phyloP scores from a whole-genome alignment of 108 stramenopile genomes.

The Nannochloropsis oceanica region DNA sequence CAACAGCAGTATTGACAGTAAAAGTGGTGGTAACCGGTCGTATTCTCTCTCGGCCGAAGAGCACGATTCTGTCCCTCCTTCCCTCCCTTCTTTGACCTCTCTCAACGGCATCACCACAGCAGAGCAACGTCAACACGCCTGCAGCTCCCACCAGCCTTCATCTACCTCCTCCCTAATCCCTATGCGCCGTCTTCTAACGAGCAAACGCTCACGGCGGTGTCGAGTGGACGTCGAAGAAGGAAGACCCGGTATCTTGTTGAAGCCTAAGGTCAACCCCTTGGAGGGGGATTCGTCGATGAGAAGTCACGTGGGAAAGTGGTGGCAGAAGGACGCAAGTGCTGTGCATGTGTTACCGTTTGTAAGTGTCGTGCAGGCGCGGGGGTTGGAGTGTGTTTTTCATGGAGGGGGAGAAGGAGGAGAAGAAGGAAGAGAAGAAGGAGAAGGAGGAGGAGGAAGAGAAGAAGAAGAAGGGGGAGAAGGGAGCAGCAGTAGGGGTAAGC shows the following conservation, averaged over 20 bases:
- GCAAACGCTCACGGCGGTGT: constrained; percentile 40
- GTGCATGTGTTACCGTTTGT: background rate
- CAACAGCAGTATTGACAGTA: too few species aligned
- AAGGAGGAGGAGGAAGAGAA: background rate
- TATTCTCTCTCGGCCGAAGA: background rate
- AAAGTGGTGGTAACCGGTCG: background rate
- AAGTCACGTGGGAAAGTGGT: constrained; percentile 64
- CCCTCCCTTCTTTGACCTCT: background rate
- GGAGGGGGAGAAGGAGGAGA: background rate
- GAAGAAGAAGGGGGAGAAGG: background rate
- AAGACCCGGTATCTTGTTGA: constrained; percentile 62
- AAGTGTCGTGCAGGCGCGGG: background rate
- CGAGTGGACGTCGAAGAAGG: constrained; percentile 53
- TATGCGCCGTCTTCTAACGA: background rate
- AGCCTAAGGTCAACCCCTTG: constrained; percentile 69
- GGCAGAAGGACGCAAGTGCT: constrained; percentile 32
- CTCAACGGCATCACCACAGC: too few species aligned
- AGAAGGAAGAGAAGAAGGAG: background rate
- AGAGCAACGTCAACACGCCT: too few species aligned
- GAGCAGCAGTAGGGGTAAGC: background rate
- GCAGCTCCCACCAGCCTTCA: too few species aligned
- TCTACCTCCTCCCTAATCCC: background rate
- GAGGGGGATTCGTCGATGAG: constrained; percentile 65
- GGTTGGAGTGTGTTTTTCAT: background rate
- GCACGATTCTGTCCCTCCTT: background rate